Percentiles rank a stretch among this genome's conserved stretches.
phyloP scores from a whole-genome alignment of 2,329 filamentous ascomycete species.

The Emericellopsis atlantica region DNA sequence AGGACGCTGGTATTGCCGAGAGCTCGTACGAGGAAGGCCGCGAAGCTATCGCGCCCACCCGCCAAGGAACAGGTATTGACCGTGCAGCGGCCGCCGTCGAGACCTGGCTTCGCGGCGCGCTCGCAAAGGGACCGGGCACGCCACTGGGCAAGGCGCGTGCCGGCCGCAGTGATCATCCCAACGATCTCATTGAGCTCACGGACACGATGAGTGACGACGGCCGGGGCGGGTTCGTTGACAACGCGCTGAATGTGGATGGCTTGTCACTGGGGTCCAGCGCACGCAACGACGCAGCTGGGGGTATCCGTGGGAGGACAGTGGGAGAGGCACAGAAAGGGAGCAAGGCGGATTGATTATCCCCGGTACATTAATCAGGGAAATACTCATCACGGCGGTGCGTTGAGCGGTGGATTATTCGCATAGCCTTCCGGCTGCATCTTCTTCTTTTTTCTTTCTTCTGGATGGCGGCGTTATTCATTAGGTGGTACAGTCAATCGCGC shows the following conservation, averaged over 20 bases:
- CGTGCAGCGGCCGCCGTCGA: conserved; percentile 81
- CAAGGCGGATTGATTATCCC: not conserved
- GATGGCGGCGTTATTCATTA: not conserved
- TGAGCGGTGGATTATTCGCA: not conserved
- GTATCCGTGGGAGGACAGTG: not conserved
- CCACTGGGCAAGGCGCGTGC: conserved; percentile 24
- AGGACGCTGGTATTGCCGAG: conserved; percentile 32
- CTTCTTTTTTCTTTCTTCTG: not conserved
- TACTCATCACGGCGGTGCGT: no score
- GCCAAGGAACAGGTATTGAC: conserved; percentile 50
- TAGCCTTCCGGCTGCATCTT: not conserved
- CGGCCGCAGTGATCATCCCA: conserved; percentile 23
- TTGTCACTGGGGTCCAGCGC: conserved; percentile 18
- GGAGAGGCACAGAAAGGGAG: not conserved
- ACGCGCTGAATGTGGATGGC: not conserved
- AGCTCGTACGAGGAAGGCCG: conserved; percentile 35
- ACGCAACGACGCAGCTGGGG: conserved; percentile 14
- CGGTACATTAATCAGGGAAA: not conserved
- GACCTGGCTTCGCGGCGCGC: conserved; percentile 78
- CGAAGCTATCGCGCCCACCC: conserved; percentile 24
- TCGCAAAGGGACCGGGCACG: conserved; percentile 47
- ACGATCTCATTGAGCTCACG: conserved; percentile 61
- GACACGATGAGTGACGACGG: conserved; percentile 48
- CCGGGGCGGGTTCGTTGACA: conserved; percentile 5
- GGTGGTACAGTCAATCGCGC: not conserved